phyloP scores from a whole-genome alignment of 345 rosid species.

The Eucalyptus polybractea region DNA sequence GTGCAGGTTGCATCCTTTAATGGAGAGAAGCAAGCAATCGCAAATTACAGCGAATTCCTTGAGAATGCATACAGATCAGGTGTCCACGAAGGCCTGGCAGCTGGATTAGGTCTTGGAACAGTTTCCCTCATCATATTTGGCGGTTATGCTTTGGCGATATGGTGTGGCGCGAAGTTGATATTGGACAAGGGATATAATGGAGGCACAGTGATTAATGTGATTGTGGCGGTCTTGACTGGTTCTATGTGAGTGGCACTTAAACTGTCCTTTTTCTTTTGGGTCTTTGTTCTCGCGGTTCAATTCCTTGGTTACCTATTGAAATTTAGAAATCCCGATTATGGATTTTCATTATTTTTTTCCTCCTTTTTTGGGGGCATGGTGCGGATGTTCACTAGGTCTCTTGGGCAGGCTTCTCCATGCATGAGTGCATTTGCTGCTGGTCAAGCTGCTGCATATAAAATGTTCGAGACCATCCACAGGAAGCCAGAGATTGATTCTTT shows the following conservation, averaged over 20 bases:
- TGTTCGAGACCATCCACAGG: slow-evolving; percentile 25
- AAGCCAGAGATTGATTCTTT: slow-evolving; percentile 18
- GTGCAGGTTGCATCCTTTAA: slow-evolving; percentile 84
- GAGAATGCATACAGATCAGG: slow-evolving; percentile 55
- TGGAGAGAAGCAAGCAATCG: slow-evolving; percentile 73
- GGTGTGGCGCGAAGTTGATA: slow-evolving; percentile 80
- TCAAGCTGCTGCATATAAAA: slow-evolving; percentile 22
- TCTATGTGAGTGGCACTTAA: slow-evolving; percentile 45
- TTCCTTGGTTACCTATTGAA: neutral
- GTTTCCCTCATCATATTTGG: slow-evolving; percentile 25
- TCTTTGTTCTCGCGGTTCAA: neutral
- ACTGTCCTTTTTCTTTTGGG: too few relatives aligned
- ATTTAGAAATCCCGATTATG: neutral
- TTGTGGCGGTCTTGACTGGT: slow-evolving; percentile 61
- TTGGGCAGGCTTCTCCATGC: slow-evolving; percentile 28
- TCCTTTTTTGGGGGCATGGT: neutral
- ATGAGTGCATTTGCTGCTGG: slow-evolving; percentile 25
- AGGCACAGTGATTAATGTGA: slow-evolving; percentile 61
- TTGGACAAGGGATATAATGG: slow-evolving; percentile 62
- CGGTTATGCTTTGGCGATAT: slow-evolving; percentile 60
- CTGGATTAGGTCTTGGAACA: slow-evolving; percentile 62
- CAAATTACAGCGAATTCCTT: slow-evolving; percentile 42
- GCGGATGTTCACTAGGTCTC: slow-evolving; percentile 15
- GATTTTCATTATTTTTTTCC: neutral
- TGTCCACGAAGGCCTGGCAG: slow-evolving; percentile 43